These are phyloP conservation scores for Blastocladiella emersonii DNA, from an alignment of 371 early-diverging fungal species.

Conservation along the genomic window DNA sequence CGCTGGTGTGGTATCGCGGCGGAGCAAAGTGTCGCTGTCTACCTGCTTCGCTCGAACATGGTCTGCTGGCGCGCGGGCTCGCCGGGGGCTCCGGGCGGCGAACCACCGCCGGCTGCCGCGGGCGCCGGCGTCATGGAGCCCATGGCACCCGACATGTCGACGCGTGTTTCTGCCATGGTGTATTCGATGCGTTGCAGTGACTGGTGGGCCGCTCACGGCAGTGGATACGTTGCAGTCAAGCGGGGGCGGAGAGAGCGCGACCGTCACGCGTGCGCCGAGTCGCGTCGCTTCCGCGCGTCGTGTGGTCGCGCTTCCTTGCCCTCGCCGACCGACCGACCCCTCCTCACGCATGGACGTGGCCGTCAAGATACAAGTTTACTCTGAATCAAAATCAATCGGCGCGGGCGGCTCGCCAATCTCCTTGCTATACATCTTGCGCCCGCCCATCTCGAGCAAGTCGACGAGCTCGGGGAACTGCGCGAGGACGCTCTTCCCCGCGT, in stretches of 20 bases:
- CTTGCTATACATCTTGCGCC: background rate
- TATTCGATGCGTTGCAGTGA: no score
- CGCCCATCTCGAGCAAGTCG: background rate
- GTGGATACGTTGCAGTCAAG: no score
- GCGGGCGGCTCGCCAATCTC: background rate
- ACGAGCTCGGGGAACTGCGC: background rate
- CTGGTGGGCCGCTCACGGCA: no score
- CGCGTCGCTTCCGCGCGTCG: no score
- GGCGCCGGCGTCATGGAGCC: background rate
- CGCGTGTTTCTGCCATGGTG: background rate
- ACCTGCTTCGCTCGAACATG: background rate
- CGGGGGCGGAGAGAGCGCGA: no score
- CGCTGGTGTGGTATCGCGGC: background rate
- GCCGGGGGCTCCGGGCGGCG: background rate
- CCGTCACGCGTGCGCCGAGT: no score
- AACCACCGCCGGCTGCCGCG: background rate
- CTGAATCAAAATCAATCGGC: no score
- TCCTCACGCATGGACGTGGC: no score
- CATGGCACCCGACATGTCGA: background rate
- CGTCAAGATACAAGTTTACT: background rate
- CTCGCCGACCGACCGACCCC: no score
- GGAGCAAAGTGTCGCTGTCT: background rate
- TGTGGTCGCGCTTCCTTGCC: no score
- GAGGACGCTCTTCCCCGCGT: background rate
- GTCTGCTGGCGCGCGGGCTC: background rate